Conservation (phyloP, 2,329 filamentous ascomycete species). For the Colletotrichum musae region DNA sequence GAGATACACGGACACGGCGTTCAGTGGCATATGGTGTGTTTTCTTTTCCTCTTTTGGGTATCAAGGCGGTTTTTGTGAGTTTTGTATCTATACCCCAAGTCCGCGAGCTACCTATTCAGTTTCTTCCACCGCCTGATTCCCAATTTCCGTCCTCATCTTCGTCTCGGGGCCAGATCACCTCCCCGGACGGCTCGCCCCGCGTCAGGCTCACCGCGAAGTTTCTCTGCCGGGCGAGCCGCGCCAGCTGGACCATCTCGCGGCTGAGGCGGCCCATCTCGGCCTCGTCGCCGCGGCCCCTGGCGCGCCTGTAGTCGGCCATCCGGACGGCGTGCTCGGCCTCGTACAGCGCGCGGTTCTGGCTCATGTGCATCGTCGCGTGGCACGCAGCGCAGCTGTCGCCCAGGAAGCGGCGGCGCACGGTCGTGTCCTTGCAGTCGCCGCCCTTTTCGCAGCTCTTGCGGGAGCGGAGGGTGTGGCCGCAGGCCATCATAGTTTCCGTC, state of each 20-base stretch:
- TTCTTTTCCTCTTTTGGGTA: not conserved
- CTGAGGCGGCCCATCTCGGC: slow-evolving; percentile 45
- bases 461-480: slow-evolving; percentile 45
- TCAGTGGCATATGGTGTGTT: not conserved
- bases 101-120: slow-evolving; percentile 6
- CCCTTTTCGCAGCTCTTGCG: slow-evolving; percentile 33
- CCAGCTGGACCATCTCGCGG: slow-evolving; percentile 41
- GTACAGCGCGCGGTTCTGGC: slow-evolving; percentile 46
- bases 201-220: slow-evolving; percentile 33
- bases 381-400: slow-evolving; percentile 56
- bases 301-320: slow-evolving; percentile 46
- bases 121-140: not conserved
- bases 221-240: slow-evolving; percentile 17
- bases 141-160: not conserved
- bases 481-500: slow-evolving; percentile 45
- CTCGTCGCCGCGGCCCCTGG: slow-evolving; percentile 45
- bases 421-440: slow-evolving; percentile 20
- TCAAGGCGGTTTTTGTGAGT: not conserved
- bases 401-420: slow-evolving; percentile 43
- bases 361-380: slow-evolving; percentile 47
- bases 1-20: not conserved
- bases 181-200: slow-evolving; percentile 11
- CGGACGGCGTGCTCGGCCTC: slow-evolving; percentile 47
- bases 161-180: slow-evolving; percentile 25
- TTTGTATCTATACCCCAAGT: slow-evolving; percentile 35